Percentiles rank a stretch among this genome's conserved stretches.
Conservation (phyloP, 495 filamentous ascomycete species). For the Cercophora sp. region DNA sequence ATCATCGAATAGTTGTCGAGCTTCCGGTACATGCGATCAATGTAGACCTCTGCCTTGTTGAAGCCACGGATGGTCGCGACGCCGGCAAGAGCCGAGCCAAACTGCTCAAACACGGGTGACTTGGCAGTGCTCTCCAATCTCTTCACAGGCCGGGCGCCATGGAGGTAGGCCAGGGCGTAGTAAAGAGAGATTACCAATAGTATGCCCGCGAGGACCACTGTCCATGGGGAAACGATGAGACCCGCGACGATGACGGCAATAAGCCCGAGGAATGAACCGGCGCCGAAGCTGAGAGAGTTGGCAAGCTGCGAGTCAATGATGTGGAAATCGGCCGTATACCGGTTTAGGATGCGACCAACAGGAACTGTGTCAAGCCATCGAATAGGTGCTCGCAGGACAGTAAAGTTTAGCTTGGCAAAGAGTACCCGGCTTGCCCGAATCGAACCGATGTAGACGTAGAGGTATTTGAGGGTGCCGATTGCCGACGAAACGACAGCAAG, state of each 20-base stretch:
- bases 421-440: slow-evolving; percentile 60
- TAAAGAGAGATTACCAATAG: slow-evolving; percentile 53
- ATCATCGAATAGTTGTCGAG: slow-evolving; percentile 62
- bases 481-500: slow-evolving; percentile 56
- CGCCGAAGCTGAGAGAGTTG: slow-evolving; percentile 53
- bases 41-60: slow-evolving; percentile 58
- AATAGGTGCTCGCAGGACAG: slow-evolving; percentile 65
- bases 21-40: slow-evolving; percentile 59
- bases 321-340: slow-evolving; percentile 76
- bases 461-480: slow-evolving; percentile 54
- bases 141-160: slow-evolving; percentile 71
- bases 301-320: slow-evolving; percentile 63
- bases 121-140: slow-evolving; percentile 69
- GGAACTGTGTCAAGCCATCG: slow-evolving; percentile 82
- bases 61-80: slow-evolving; percentile 75
- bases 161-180: slow-evolving; percentile 57
- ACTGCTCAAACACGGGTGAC: slow-evolving; percentile 74
- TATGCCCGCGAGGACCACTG: slow-evolving; percentile 54
- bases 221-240: slow-evolving; percentile 58
- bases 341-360: slow-evolving; percentile 71
- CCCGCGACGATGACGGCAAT: slow-evolving; percentile 58
- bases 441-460: slow-evolving; percentile 55
- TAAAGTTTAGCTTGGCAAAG: slow-evolving; percentile 60
- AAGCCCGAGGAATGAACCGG: slow-evolving; percentile 49
- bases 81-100: slow-evolving; percentile 65